phyloP scores from a whole-genome alignment of 129 eudicot genomes.

The Artemisia annua region DNA sequence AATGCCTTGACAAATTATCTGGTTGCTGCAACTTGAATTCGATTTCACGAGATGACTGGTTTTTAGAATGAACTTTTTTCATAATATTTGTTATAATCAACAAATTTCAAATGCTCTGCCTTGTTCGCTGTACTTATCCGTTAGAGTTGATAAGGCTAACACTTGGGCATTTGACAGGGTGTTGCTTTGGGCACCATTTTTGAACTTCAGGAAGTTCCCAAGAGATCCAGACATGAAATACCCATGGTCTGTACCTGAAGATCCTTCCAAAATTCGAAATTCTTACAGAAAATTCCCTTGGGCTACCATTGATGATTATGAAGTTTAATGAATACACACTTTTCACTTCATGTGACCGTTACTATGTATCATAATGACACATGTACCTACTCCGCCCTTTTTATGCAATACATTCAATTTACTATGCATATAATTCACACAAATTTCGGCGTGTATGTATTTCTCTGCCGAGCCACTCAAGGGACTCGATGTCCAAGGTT shows the following conservation, averaged over 20 bases:
- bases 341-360: neutral
- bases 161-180: constrained; percentile 40
- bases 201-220: constrained; percentile 90
- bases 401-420: neutral
- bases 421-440: constrained; percentile 7
- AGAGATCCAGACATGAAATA: constrained; percentile 88
- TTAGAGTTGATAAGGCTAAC: too few relatives aligned
- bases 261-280: constrained; percentile 60
- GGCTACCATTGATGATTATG: constrained; percentile 89
- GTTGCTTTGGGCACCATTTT: constrained; percentile 91
- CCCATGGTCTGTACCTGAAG: constrained; percentile 78
- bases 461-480: neutral
- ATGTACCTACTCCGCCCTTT: neutral
- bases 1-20: neutral
- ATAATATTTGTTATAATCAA: too few relatives aligned
- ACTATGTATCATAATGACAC: too few relatives aligned
- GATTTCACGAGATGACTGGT: neutral
- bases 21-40: neutral
- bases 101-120: too few relatives aligned
- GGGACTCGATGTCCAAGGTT: too few relatives aligned
- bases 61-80: too few relatives aligned
- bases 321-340: constrained; percentile 28
- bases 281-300: constrained; percentile 65
- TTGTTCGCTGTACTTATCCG: too few relatives aligned
- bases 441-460: neutral